A percentile compares a stretch with the other conserved stretches of the same genome.
Conservation (phyloP, 768 basidiomycete species). For the Suillus fuscotomentosus region DNA sequence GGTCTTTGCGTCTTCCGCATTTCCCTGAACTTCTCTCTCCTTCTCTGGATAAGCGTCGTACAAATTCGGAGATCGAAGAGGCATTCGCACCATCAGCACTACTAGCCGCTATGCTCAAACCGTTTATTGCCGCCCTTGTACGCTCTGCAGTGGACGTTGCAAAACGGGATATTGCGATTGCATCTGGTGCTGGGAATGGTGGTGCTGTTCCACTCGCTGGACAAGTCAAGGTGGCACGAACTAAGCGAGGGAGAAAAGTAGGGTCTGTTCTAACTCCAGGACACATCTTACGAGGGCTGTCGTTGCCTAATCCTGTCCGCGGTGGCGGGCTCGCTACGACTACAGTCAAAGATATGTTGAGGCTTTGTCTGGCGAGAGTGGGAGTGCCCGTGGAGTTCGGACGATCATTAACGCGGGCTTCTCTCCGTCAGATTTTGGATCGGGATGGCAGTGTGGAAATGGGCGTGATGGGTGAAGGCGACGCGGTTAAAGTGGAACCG, state of each 20-base stretch:
- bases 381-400: conserved; percentile 28
- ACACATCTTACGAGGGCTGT: conserved; percentile 40
- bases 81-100: conserved; percentile 36
- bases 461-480: too few species aligned
- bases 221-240: conserved; percentile 16
- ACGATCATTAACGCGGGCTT: neutral
- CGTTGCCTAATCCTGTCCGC: conserved; percentile 8
- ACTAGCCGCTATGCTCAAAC: conserved; percentile 32
- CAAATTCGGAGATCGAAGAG: conserved; percentile 16
- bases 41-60: conserved; percentile 15
- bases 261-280: conserved; percentile 35
- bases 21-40: conserved; percentile 15
- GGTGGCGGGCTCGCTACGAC: conserved; percentile 7
- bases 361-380: conserved; percentile 30
- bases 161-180: conserved; percentile 29
- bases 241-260: conserved; percentile 23
- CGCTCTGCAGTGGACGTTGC: conserved; percentile 31
- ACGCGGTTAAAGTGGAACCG: neutral
- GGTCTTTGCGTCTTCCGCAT: conserved; percentile 19
- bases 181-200: conserved; percentile 11
- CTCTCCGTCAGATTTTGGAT: neutral
- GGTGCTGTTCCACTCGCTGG: conserved; percentile 16
- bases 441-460: neutral
- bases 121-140: conserved; percentile 33
- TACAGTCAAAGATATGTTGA: conserved; percentile 16